Conservation (phyloP, 805 yeast species). For the Brettanomyces custersianus region DNA sequence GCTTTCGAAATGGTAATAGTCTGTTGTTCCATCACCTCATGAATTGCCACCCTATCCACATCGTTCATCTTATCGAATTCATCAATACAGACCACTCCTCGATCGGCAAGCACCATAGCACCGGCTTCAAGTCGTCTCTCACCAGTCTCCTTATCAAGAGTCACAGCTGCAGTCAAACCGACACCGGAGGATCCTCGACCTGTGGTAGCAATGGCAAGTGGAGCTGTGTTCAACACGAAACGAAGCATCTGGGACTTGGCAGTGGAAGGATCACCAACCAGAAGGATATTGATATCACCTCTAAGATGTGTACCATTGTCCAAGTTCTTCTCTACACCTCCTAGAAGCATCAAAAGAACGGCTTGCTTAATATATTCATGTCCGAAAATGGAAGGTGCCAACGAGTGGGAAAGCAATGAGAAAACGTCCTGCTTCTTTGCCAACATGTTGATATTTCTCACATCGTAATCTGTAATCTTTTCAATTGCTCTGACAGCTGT, state of each 20-base stretch:
- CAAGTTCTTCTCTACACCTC: constrained; percentile 90
- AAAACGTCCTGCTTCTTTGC: constrained; percentile 66
- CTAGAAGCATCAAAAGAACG: constrained; percentile 79
- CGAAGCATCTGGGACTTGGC: constrained; percentile 95
- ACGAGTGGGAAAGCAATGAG: constrained; percentile 69
- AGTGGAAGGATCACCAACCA: constrained; percentile 99
- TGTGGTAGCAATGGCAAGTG: constrained; percentile 94
- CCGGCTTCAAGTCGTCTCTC: constrained; percentile 96
- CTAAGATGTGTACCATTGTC: constrained; percentile 94
- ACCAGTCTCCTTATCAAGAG: constrained; percentile 93
- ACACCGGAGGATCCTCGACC: constrained; percentile 99
- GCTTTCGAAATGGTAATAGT: constrained; percentile 97
- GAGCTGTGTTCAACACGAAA: constrained; percentile 90
- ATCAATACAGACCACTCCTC: constrained; percentile 97
- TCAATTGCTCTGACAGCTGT: constrained; percentile 58
- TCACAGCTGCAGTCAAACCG: constrained; percentile 98
- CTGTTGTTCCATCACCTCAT: constrained; percentile 99
- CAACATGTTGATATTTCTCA: constrained; percentile 75
- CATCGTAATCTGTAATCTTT: constrained; percentile 68
- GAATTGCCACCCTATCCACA: constrained; percentile 93
- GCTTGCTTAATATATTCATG: constrained; percentile 88
- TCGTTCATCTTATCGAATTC: constrained; percentile 98
- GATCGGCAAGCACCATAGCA: constrained; percentile 97
- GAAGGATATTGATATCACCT: constrained; percentile 91
- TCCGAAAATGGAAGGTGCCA: constrained; percentile 95